These are phyloP conservation scores for Nothophaeocryptopus gaeumannii DNA, from an alignment of 2,329 filamentous ascomycete genomes.

Conservation along the genomic window DNA sequence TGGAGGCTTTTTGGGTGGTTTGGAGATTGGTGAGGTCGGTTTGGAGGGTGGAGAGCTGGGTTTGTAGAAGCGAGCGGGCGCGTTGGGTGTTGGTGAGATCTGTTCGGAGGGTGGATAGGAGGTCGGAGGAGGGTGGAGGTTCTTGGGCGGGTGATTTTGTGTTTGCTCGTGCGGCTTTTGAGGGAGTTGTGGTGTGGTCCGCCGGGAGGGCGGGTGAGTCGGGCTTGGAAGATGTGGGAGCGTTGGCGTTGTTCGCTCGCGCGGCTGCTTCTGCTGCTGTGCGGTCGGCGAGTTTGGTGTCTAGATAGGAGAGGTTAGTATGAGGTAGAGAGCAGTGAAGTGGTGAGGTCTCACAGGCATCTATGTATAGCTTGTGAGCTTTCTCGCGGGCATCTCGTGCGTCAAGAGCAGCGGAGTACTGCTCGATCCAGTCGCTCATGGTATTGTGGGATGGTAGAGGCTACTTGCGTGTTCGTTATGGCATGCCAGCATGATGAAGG, in stretches of 20 bases:
- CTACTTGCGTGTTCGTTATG: background rate
- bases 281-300: conserved; percentile 49
- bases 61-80: conserved; percentile 65
- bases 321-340: conserved; percentile 6
- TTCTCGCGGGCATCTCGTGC: conserved; percentile 69
- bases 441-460: conserved; percentile 5
- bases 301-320: conserved; percentile 24
- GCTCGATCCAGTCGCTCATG: conserved; percentile 73
- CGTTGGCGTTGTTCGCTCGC: conserved; percentile 22
- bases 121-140: conserved; percentile 54
- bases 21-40: conserved; percentile 65
- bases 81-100: conserved; percentile 77
- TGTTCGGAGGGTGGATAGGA: conserved; percentile 51
- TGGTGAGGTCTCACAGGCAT: conserved; percentile 64
- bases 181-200: conserved; percentile 27
- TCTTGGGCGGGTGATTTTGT: conserved; percentile 29
- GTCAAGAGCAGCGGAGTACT: conserved; percentile 73
- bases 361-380: conserved; percentile 65
- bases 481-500: background rate
- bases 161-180: conserved; percentile 20
- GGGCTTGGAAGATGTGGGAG: conserved; percentile 30
- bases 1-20: conserved; percentile 58
- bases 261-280: conserved; percentile 22
- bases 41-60: conserved; percentile 60
- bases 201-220: conserved; percentile 16